Evolutionary conservation across 2,329 filamentous ascomycete species (phyloP).

Genomic region (Botrytis pseudocinerea): DNA sequence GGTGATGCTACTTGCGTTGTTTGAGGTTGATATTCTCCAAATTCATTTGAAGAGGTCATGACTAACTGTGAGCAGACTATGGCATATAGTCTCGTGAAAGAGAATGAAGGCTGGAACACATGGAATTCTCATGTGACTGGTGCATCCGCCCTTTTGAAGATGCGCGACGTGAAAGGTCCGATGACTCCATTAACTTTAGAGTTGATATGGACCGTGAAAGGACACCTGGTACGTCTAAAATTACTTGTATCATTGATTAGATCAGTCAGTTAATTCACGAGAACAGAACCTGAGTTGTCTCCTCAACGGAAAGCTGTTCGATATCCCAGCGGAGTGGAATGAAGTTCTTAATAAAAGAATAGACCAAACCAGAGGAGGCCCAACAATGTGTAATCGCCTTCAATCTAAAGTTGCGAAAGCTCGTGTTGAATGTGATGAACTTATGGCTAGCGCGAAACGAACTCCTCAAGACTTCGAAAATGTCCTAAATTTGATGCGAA

Average conservation of each 20-base stretch:
- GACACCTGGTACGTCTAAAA: conserved; percentile 3
- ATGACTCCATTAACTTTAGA: conserved; percentile 19
- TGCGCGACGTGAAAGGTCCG: conserved; percentile 16
- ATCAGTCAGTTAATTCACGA: background rate
- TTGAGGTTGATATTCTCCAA: background rate
- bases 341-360: background rate
- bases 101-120: conserved; percentile 19
- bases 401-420: conserved; percentile 16
- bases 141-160: conserved; percentile 13
- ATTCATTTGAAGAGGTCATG: background rate
- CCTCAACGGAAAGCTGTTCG: conserved; percentile 16
- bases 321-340: conserved; percentile 15
- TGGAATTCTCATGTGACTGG: conserved; percentile 21
- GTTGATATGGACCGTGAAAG: conserved; percentile 15
- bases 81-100: conserved; percentile 15
- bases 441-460: conserved; percentile 18
- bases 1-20: conserved; percentile 19
- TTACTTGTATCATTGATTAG: background rate
- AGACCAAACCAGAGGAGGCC: background rate
- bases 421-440: conserved; percentile 17
- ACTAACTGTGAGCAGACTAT: conserved; percentile 13
- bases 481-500: conserved; percentile 52
- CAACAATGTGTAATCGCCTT: conserved; percentile 17
- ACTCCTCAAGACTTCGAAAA: conserved; percentile 13
- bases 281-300: conserved; percentile 15